phyloP scores from a whole-genome alignment of 106 monocot species.

The Dioscorea zingiberensis region DNA sequence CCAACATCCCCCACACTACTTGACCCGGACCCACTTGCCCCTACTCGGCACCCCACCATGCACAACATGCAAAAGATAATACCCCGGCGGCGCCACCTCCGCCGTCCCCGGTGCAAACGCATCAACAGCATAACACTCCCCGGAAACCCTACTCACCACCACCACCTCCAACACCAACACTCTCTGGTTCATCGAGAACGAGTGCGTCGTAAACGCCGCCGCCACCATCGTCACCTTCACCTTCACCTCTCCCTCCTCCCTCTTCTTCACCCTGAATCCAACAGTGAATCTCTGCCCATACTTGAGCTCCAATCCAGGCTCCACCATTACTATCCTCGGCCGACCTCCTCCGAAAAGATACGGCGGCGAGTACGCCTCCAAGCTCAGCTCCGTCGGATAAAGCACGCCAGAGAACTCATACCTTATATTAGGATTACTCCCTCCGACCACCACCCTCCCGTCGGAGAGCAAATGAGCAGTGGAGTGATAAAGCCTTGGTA shows the following conservation, averaged over 20 bases:
- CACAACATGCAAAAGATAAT: constrained; percentile 16
- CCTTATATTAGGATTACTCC: constrained; percentile 25
- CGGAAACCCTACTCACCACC: neutral
- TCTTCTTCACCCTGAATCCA: neutral
- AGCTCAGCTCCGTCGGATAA: constrained; percentile 13
- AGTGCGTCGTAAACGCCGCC: constrained; percentile 10
- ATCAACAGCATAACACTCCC: neutral
- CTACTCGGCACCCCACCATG: constrained; percentile 9
- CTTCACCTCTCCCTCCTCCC: neutral
- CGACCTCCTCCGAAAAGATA: neutral
- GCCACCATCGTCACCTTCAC: constrained; percentile 10
- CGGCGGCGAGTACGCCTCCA: constrained; percentile 9
- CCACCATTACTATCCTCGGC: neutral
- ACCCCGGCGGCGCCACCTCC: constrained; percentile 11
- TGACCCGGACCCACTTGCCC: constrained; percentile 4
- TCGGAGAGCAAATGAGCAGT: constrained; percentile 19
- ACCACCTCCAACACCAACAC: neutral
- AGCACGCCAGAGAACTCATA: constrained; percentile 9
- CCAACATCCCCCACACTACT: neutral
- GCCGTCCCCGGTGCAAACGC: neutral
- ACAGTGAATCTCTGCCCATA: neutral
- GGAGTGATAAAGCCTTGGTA: constrained; percentile 32
- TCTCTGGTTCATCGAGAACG: constrained; percentile 20
- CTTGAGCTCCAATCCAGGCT: neutral
- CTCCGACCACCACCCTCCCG: constrained; percentile 24